These are phyloP conservation scores for Colletotrichum sp. DNA, from an alignment of 2,329 filamentous ascomycete genomes.

Conservation along the genomic window DNA sequence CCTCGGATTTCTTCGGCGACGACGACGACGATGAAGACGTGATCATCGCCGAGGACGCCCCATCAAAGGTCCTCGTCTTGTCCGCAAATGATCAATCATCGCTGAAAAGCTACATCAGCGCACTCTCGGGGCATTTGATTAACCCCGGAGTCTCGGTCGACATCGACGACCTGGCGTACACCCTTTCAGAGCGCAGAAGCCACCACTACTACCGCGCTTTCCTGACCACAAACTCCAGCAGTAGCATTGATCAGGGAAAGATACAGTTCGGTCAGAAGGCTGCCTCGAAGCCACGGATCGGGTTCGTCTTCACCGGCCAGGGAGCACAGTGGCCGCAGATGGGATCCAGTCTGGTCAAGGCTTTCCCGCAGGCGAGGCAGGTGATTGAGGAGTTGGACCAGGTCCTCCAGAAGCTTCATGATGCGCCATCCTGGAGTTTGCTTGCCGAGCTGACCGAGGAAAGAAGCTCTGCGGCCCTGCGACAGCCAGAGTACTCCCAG, in stretches of 20 bases:
- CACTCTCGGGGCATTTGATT: background rate
- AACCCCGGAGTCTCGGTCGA: conserved; percentile 27
- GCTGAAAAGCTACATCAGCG: background rate
- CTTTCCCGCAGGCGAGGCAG: background rate
- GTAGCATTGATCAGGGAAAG: background rate
- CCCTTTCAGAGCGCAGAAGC: conserved; percentile 28
- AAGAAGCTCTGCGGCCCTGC: background rate
- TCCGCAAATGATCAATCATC: background rate
- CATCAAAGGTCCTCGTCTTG: background rate
- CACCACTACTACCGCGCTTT: conserved; percentile 26
- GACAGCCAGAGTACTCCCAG: conserved; percentile 36
- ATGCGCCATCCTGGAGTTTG: conserved; percentile 17
- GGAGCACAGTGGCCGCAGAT: conserved; percentile 35
- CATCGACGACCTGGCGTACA: conserved; percentile 31
- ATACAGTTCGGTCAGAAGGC: background rate
- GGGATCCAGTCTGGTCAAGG: conserved; percentile 22
- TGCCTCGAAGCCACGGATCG: background rate
- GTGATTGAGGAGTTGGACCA: conserved; percentile 24
- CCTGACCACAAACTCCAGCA: conserved; percentile 24
- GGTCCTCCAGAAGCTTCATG: conserved; percentile 7
- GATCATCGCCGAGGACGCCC: background rate
- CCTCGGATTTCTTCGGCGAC: background rate
- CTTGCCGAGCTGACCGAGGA: conserved; percentile 26
- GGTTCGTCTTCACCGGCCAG: conserved; percentile 34
- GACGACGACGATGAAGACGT: background rate